phyloP scores from a whole-genome alignment of 176 grass and related monocot species.

The Miscanthus lutarioriparius region DNA sequence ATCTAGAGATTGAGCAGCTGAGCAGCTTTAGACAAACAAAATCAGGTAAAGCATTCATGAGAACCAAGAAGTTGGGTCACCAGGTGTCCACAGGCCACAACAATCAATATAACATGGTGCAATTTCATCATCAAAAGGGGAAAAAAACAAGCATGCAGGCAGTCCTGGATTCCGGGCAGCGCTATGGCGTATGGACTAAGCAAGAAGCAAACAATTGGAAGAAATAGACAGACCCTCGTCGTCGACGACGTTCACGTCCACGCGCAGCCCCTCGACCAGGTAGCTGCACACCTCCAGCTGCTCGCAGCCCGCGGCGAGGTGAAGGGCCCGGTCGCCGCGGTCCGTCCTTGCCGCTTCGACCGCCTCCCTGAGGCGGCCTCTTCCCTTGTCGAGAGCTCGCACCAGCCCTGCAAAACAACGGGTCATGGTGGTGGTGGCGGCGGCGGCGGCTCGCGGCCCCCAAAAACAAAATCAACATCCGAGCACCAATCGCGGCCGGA shows the following conservation, averaged over 20 bases:
- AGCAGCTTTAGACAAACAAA: too few relatives aligned
- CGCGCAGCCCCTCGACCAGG: slow-evolving; percentile 20
- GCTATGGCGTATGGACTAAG: too few relatives aligned
- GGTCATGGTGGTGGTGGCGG: neutral
- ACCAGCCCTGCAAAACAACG: neutral
- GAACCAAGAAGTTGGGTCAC: too few relatives aligned
- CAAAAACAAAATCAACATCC: neutral
- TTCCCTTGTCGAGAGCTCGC: slow-evolving; percentile 2
- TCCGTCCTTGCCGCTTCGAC: slow-evolving; percentile 12
- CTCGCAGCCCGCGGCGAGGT: neutral
- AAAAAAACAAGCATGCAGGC: too few relatives aligned
- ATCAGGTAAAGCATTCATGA: too few relatives aligned
- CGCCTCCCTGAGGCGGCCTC: neutral
- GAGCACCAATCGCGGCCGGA: neutral
- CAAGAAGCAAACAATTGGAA: too few relatives aligned
- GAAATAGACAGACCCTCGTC: neutral
- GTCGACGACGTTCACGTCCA: slow-evolving; percentile 18
- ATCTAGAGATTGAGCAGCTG: too few relatives aligned
- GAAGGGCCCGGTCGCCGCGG: neutral
- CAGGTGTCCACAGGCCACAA: too few relatives aligned
- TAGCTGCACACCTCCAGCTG: slow-evolving; percentile 27
- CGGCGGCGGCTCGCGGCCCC: neutral
- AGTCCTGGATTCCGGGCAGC: too few relatives aligned
- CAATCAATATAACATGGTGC: too few relatives aligned
- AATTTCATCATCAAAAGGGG: too few relatives aligned